phyloP scores from a whole-genome alignment of 495 filamentous ascomycete genomes.

The Diplogelasinospora grovesii region DNA sequence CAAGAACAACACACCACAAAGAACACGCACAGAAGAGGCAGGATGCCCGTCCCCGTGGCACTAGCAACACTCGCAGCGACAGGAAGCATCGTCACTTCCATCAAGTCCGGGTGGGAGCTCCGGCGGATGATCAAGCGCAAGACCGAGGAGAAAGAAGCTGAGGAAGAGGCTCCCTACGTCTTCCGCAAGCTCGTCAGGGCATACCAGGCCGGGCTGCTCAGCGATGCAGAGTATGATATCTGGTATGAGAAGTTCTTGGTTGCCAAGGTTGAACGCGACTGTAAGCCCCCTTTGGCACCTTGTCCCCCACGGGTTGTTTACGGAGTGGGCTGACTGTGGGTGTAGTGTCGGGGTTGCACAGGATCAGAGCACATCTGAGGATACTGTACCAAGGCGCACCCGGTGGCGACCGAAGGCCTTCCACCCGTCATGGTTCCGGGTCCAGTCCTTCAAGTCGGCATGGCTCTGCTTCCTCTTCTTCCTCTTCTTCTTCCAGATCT shows the following conservation, averaged over 20 bases:
- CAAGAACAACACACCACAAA: too few relatives aligned
- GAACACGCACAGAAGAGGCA: too few relatives aligned
- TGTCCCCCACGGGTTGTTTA: neutral
- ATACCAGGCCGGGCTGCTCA: conserved; percentile 13
- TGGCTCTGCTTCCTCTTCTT: too few relatives aligned
- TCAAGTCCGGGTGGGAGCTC: conserved; percentile 22
- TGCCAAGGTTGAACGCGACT: conserved; percentile 19
- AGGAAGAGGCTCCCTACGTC: conserved; percentile 18
- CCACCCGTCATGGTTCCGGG: too few relatives aligned
- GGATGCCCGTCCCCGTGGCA: conserved; percentile 14
- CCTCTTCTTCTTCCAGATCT: too few relatives aligned
- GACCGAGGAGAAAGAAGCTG: conserved; percentile 10
- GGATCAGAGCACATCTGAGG: conserved; percentile 15
- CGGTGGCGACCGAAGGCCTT: too few relatives aligned
- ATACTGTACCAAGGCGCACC: conserved; percentile 14
- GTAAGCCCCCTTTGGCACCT: conserved; percentile 6
- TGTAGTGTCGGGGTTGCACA: conserved; percentile 10
- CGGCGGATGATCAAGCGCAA: conserved; percentile 19
- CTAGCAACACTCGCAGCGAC: conserved; percentile 18
- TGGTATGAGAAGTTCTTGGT: conserved; percentile 19
- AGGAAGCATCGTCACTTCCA: conserved; percentile 19
- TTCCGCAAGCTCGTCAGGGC: conserved; percentile 16
- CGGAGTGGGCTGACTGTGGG: conserved; percentile 1
- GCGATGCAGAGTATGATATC: conserved; percentile 9
- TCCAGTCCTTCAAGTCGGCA: too few relatives aligned